Percentiles rank a stretch among this genome's conserved stretches.
Conservation (phyloP, 179 eudicot species). For the Patellifolia procumbens region DNA sequence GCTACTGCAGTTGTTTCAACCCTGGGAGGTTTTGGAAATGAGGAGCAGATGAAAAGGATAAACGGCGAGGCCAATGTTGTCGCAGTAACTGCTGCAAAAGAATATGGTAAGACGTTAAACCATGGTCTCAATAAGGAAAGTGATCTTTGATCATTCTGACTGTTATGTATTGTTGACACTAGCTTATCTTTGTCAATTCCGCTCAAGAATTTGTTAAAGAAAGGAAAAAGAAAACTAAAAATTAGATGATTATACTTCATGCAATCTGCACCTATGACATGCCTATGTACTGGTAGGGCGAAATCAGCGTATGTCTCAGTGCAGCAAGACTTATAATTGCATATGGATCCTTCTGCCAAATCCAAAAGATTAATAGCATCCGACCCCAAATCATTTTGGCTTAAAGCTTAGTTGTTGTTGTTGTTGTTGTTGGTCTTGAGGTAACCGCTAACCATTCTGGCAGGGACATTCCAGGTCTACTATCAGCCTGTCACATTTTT, state of each 20-base stretch:
- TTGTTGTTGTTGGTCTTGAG: too few relatives aligned
- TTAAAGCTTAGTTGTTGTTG: too few relatives aligned
- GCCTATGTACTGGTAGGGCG: neutral
- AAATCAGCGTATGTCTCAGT: neutral
- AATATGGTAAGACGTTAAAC: conserved; percentile 49
- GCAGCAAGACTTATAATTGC: neutral
- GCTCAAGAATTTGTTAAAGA: conserved; percentile 9
- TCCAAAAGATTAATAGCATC: neutral
- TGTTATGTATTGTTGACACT: neutral
- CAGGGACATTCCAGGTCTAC: neutral
- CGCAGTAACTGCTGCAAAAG: conserved; percentile 86
- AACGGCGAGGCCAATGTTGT: conserved; percentile 95
- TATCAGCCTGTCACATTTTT: neutral
- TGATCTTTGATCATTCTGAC: neutral
- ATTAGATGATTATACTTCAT: neutral
- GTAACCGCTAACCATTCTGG: neutral
- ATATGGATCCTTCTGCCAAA: neutral
- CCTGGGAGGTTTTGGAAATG: conserved; percentile 93
- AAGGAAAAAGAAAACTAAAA: neutral
- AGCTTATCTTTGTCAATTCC: neutral
- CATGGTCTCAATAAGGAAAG: neutral
- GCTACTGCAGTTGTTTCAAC: conserved; percentile 96
- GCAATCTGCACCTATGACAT: neutral
- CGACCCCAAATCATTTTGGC: too few relatives aligned
- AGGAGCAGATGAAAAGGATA: conserved; percentile 93